These are phyloP conservation scores for Spiromastix sp. DNA, from an alignment of 2,329 filamentous ascomycete species.

Conservation along the genomic window DNA sequence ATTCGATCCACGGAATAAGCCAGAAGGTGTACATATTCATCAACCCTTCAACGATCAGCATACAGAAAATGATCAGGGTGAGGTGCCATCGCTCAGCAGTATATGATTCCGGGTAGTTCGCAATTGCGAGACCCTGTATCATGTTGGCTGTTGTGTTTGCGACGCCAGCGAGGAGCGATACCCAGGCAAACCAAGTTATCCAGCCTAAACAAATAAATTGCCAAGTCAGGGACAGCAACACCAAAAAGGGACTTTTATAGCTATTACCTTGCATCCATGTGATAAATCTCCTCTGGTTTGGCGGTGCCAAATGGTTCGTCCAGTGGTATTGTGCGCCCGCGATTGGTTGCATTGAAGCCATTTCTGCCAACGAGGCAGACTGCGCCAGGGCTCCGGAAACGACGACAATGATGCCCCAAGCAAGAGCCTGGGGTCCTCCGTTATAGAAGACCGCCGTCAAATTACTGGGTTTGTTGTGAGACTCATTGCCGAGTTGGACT, in stretches of 20 bases:
- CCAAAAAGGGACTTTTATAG: slow-evolving; percentile 8
- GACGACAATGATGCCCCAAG: slow-evolving; percentile 23
- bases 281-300: slow-evolving; percentile 19
- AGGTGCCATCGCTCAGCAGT: slow-evolving; percentile 27
- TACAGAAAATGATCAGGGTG: slow-evolving; percentile 29
- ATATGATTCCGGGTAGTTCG: slow-evolving; percentile 25
- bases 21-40: slow-evolving; percentile 26
- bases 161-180: slow-evolving; percentile 24
- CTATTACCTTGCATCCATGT: slow-evolving; percentile 21
- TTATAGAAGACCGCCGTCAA: slow-evolving; percentile 29
- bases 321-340: slow-evolving; percentile 36
- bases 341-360: slow-evolving; percentile 31
- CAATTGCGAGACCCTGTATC: slow-evolving; percentile 23
- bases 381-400: slow-evolving; percentile 21
- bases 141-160: slow-evolving; percentile 26
- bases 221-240: slow-evolving; percentile 1
- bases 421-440: slow-evolving; percentile 21
- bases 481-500: not conserved
- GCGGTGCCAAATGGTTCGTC: slow-evolving; percentile 27
- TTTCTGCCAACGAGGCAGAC: slow-evolving; percentile 28
- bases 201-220: too few relatives aligned
- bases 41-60: slow-evolving; percentile 21
- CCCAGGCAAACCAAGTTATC: slow-evolving; percentile 34
- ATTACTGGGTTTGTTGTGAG: slow-evolving; percentile 5
- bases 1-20: slow-evolving; percentile 31